Conservation (phyloP, 176 grass and related monocot species). For the Musa beccarii region DNA sequence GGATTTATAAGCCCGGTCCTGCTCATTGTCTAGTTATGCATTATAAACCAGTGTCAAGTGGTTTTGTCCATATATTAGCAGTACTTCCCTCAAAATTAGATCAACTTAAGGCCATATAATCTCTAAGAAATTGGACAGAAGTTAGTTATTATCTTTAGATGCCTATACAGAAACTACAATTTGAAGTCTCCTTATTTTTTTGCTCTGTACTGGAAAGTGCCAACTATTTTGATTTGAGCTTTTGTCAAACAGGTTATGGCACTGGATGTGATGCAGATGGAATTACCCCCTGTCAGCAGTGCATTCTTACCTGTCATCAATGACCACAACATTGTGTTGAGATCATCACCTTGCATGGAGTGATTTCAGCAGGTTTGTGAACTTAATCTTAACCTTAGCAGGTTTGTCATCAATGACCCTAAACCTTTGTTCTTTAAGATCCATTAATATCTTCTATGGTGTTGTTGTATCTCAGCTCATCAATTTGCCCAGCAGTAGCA, state of each 20-base stretch:
- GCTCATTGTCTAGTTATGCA: too few species aligned
- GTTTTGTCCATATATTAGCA: too few species aligned
- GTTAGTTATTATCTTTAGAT: not conserved
- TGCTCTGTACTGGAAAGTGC: not conserved
- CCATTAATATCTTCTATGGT: not conserved
- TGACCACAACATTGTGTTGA: slow-evolving; percentile 50
- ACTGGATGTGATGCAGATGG: slow-evolving; percentile 87
- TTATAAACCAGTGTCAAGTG: too few species aligned
- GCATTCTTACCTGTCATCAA: slow-evolving; percentile 88
- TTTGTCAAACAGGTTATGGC: slow-evolving; percentile 54
- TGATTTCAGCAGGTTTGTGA: slow-evolving; percentile 77
- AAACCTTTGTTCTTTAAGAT: too few species aligned
- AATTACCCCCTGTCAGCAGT: slow-evolving; percentile 72
- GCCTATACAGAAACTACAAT: not conserved
- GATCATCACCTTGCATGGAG: slow-evolving; percentile 81
- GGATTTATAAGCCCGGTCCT: too few species aligned
- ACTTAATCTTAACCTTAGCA: not conserved
- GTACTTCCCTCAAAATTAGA: too few species aligned
- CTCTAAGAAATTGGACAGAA: too few species aligned
- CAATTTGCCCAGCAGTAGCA: not conserved
- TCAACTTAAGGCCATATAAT: too few species aligned
- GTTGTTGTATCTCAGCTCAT: not conserved
- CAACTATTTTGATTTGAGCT: not conserved
- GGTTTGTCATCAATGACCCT: not conserved
- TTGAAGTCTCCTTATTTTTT: not conserved